Percentiles rank a stretch among this genome's conserved stretches.
These are phyloP conservation scores for Penicillium herquei DNA, from an alignment of 495 filamentous ascomycete genomes.

Conservation along the genomic window DNA sequence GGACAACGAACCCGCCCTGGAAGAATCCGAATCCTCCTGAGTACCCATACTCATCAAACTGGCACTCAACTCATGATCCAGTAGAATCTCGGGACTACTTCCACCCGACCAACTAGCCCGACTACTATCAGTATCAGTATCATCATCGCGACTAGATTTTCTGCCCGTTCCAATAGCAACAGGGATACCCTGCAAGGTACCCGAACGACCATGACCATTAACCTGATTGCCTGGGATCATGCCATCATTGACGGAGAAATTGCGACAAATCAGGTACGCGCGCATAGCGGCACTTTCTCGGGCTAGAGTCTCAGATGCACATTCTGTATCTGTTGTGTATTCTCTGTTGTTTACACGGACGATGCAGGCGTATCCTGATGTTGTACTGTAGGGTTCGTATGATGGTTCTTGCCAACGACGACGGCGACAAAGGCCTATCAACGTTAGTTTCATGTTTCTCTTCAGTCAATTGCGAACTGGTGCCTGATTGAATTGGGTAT, in stretches of 20 bases:
- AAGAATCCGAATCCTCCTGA: too few relatives aligned
- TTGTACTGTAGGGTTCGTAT: constrained; percentile 71
- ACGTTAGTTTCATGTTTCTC: neutral
- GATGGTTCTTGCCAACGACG: constrained; percentile 92
- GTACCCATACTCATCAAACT: constrained; percentile 3
- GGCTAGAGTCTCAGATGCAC: constrained; percentile 76
- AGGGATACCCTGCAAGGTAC: constrained; percentile 83
- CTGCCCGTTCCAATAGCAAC: constrained; percentile 67
- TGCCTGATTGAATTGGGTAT: neutral
- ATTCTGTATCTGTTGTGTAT: constrained; percentile 88
- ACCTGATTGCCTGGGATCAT: constrained; percentile 70
- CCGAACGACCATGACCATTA: constrained; percentile 65
- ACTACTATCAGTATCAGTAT: constrained; percentile 42
- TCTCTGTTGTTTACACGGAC: constrained; percentile 95
- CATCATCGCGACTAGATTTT: constrained; percentile 39
- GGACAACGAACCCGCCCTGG: too few relatives aligned
- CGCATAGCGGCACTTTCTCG: constrained; percentile 95
- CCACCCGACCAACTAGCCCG: constrained; percentile 53
- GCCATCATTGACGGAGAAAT: constrained; percentile 97
- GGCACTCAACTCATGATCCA: constrained; percentile 22
- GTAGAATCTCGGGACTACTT: constrained; percentile 49
- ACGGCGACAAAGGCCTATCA: constrained; percentile 87
- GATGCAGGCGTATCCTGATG: constrained; percentile 79
- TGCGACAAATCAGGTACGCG: constrained; percentile 96
- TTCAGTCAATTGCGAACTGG: neutral